Evolutionary conservation across 306 rosid genomes (phyloP).

Genomic region (Malus domestica): DNA sequence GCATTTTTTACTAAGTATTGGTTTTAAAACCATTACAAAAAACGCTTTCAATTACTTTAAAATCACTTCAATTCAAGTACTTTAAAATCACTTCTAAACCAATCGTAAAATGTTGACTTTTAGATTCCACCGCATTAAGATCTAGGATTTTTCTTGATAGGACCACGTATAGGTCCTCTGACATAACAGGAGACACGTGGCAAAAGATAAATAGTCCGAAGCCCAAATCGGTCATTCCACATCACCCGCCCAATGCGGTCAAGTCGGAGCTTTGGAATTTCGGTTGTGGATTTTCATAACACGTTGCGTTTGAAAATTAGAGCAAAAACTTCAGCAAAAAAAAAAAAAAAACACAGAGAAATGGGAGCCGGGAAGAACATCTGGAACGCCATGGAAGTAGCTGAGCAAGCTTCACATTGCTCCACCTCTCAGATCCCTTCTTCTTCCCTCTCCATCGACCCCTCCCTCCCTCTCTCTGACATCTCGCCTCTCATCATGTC

Average conservation of each 20-base stretch:
- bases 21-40: rapidly evolving
- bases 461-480: slow-evolving; percentile 44
- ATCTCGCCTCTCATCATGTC: slow-evolving; percentile 51
- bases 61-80: too few species aligned
- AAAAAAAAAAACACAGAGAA: neutral
- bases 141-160: neutral
- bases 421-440: slow-evolving; percentile 31
- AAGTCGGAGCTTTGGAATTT: neutral
- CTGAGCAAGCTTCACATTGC: slow-evolving; percentile 30
- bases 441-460: slow-evolving; percentile 56
- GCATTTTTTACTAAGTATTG: rapidly evolving
- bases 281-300: neutral
- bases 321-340: neutral
- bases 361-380: slow-evolving; percentile 51
- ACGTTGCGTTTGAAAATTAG: slow-evolving; percentile 3
- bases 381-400: slow-evolving; percentile 58
- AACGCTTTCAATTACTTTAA: too few species aligned
- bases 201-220: neutral
- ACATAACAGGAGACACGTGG: neutral
- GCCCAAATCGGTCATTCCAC: neutral
- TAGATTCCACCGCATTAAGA: neutral
- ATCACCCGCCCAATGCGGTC: neutral
- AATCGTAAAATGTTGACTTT: too few species aligned
- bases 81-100: too few species aligned
- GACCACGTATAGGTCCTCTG: neutral